Base-by-base conservation (phyloP, 345 rosid species). In the Bretschneidera sinensis region DNA sequence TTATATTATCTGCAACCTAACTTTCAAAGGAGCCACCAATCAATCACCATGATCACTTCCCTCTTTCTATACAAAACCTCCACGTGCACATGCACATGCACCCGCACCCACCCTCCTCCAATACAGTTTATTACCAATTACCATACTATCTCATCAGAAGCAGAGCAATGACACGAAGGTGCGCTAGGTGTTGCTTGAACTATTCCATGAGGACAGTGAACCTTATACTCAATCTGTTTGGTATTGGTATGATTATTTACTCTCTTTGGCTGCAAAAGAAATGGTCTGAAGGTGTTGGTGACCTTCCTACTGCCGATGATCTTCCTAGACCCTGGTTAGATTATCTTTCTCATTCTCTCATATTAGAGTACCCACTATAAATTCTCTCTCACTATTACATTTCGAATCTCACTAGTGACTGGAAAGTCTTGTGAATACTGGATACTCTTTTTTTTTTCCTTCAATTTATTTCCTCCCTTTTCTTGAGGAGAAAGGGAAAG, bases 221-320 rank as follows among this genome's bases (percentile, higher is more conserved):
- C 55, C 3, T 74, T 6, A 2, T 78, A 1, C 64, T 78, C 33
- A 69, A 57, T 18, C 17, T 85, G 16, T 63, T 59, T 17, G 87
- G 81, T 3, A 45, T 69, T 53, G 81, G 64, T 20, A 57, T 78
- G 63, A 74, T 85, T 23, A 17, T 76, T 10, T 85, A 85, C 61
- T 66, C 87, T 0, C 82, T 85, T 14, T 85, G 91, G 87, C 80
- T 85, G 0, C 59, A 74, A 35, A 78, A 74, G 62, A 72, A 45
- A 62, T 85, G 91, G 91, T 61, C 65, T 35, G 47, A 24, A 0
- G 71, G 71, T 13, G 31, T 75, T 14, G 35, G 65, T 31, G 10
- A 63, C 2, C 64, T 85, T 21, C 55, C 74, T 24, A 10, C 59
- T 10, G 11, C 19, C 7, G 9, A 43, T 1, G 43, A 57, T 50